Conservation (phyloP, 345 rosid species). For the Brassica juncea region DNA sequence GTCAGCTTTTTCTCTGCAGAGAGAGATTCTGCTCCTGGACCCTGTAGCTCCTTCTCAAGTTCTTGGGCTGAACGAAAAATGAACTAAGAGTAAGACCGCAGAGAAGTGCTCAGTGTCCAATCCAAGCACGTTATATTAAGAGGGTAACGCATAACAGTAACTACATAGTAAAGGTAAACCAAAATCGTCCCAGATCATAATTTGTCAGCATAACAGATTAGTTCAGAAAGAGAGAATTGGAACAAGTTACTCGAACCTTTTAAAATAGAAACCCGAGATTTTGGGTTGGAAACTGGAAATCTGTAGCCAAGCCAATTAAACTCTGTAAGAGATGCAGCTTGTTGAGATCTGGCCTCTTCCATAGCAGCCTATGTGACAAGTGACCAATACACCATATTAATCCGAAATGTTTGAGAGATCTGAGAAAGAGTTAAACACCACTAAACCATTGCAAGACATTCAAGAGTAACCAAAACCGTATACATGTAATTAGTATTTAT, state of each 20-base stretch:
- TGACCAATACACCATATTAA: conserved; percentile 14
- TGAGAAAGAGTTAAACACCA: conserved; percentile 2
- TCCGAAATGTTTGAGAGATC: neutral
- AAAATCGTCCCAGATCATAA: neutral
- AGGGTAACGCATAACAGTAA: conserved; percentile 9
- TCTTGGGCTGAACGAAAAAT: conserved; percentile 84
- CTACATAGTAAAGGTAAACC: conserved; percentile 8
- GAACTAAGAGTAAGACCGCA: conserved; percentile 30
- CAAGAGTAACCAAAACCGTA: conserved; percentile 16
- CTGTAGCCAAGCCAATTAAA: conserved; percentile 93
- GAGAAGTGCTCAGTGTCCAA: conserved; percentile 16
- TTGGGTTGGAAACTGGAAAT: conserved; percentile 90
- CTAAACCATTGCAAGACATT: conserved; percentile 13
- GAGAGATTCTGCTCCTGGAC: conserved; percentile 65
- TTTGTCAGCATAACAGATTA: neutral
- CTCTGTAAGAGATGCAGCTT: conserved; percentile 96
- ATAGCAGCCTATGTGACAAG: conserved; percentile 69
- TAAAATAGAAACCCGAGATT: conserved; percentile 87
- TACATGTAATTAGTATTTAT: neutral
- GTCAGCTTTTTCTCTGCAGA: conserved; percentile 78
- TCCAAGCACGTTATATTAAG: conserved; percentile 1
- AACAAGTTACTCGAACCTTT: conserved; percentile 57
- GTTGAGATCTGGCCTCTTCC: conserved; percentile 98
- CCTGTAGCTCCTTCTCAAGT: conserved; percentile 91
- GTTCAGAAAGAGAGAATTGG: conserved; percentile 7